A percentile compares a stretch with the other conserved stretches of the same genome.
phyloP scores from a whole-genome alignment of 441 rosid species.

The Isatis lusitanica region DNA sequence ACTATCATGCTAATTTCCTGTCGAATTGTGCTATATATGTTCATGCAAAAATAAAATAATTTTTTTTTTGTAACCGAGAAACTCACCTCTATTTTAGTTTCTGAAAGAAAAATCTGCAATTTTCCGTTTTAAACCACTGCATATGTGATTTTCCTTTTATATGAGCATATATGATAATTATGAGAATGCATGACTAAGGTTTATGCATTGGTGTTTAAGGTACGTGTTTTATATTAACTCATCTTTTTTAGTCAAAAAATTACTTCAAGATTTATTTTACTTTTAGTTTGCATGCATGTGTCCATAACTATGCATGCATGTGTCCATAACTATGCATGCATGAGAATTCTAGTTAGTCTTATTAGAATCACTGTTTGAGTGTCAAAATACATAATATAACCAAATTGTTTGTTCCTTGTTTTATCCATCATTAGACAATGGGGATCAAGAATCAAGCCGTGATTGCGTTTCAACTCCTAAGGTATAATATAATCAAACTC shows the following conservation, averaged over 20 bases:
- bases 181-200: background rate
- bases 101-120: no score
- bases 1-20: no score
- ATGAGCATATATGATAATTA: background rate
- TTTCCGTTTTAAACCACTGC: no score
- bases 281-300: background rate
- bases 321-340: background rate
- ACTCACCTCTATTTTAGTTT: no score
- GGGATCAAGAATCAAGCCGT: conserved; percentile 16
- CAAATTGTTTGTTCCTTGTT: conserved; percentile 3
- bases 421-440: conserved; percentile 15
- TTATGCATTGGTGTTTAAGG: background rate
- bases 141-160: no score
- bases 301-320: no score
- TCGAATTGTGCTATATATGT: no score
- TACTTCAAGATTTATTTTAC: background rate
- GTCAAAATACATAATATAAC: background rate
- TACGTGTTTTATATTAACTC: background rate
- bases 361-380: conserved; percentile 1
- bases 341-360: background rate
- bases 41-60: no score
- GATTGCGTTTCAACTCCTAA: conserved; percentile 12
- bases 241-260: background rate
- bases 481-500: conserved; percentile 8
- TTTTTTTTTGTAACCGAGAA: no score